Evolutionary conservation across 2,329 filamentous ascomycete species (phyloP).

Genomic region (Hypoxylon sp.): DNA sequence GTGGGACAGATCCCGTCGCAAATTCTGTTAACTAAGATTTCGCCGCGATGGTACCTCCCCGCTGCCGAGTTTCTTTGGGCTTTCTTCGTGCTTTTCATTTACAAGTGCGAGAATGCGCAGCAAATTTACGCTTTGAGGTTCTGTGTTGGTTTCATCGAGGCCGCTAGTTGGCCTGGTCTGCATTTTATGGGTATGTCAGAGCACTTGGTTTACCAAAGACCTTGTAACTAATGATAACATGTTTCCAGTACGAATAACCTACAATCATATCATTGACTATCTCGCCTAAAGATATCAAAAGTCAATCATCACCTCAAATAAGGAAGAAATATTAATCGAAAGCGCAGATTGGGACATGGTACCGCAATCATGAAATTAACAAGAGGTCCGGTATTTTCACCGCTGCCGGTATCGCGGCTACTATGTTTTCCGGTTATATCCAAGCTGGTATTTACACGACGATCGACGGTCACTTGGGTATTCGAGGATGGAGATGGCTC

Average conservation of each 20-base stretch:
- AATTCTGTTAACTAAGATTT: conserved; percentile 36
- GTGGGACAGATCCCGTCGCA: conserved; percentile 36
- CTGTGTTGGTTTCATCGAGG: conserved; percentile 44
- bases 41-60: conserved; percentile 39
- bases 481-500: conserved; percentile 60
- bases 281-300: too few species aligned
- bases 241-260: conserved; percentile 8
- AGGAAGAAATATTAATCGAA: not conserved
- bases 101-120: conserved; percentile 40
- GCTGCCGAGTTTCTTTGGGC: conserved; percentile 38
- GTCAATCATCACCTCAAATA: too few species aligned
- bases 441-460: conserved; percentile 62
- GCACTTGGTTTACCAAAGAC: not conserved
- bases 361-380: conserved; percentile 52
- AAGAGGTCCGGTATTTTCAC: conserved; percentile 62
- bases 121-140: conserved; percentile 49
- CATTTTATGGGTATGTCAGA: conserved; percentile 42
- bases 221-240: conserved; percentile 3
- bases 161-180: conserved; percentile 37
- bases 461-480: conserved; percentile 58
- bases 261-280: too few species aligned
- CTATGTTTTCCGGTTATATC: conserved; percentile 62
- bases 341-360: conserved; percentile 48
- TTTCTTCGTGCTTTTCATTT: conserved; percentile 38
- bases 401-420: conserved; percentile 59